Evolutionary conservation across 441 rosid species (phyloP).

Genomic region (Capsella rubella): DNA sequence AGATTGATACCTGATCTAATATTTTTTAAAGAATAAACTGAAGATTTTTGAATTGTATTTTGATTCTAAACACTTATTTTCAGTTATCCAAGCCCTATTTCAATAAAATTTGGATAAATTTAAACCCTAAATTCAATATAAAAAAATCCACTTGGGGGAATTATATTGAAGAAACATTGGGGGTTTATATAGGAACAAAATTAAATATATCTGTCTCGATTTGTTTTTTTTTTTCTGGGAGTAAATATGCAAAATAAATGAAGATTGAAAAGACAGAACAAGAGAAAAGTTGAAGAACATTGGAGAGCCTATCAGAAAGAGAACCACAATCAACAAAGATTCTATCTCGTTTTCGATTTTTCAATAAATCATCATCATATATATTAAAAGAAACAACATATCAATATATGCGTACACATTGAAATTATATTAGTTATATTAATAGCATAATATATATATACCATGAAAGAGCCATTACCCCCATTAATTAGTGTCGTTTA

Average conservation of each 20-base stretch:
- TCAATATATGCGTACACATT: neutral
- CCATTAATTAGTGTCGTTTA: constrained; percentile 16
- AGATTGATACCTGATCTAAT: neutral
- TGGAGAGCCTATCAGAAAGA: constrained; percentile 25
- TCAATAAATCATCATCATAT: constrained; percentile 5
- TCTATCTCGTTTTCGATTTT: constrained; percentile 32
- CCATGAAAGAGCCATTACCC: constrained; percentile 29
- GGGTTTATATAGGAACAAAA: neutral
- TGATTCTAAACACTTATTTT: neutral
- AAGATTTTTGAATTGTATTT: neutral
- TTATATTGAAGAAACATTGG: neutral
- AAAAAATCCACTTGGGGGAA: neutral
- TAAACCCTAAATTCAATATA: too few relatives aligned
- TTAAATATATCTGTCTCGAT: neutral
- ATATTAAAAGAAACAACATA: constrained; percentile 1
- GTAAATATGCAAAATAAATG: neutral
- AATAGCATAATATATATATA: neutral
- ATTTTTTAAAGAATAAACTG: too few relatives aligned
- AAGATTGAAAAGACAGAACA: constrained; percentile 29
- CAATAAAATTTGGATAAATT: neutral
- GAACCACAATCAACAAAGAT: constrained; percentile 31
- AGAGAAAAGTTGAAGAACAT: constrained; percentile 23
- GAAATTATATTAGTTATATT: constrained; percentile 26
- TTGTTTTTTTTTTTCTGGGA: neutral
- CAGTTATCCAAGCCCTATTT: neutral